Evolutionary conservation across 2,329 filamentous ascomycete genomes (phyloP), one percentile per base, ranked within the genome.

Genomic region (Paecilomyces sp.): DNA sequence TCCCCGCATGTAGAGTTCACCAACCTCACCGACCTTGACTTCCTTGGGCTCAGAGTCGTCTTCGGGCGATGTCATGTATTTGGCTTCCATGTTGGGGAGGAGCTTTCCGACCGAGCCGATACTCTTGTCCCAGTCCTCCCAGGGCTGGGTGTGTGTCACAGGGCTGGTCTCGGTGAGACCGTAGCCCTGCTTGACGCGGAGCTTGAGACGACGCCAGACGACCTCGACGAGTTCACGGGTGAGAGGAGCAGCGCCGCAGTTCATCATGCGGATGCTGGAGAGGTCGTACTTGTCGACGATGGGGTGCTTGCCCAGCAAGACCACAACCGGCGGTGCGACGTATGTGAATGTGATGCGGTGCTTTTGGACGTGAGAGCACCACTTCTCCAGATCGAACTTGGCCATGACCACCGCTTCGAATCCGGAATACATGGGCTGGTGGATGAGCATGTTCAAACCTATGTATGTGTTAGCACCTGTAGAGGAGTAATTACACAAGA

Each of bases 141-240:
- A 88, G 7, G 82, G 78, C 74, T 92, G 90, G 9, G 85, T 85
- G 66, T 91, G 88, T 0, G 90, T 90, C 1, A 86, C 88, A 0
- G 92, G 92, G 28, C 88, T 88, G 13, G 91, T 95, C 78, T 97
- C 93, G 4, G 87, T 91, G 4, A 97, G 82, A 0, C 93, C 93
- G 70, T 96, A 97, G 18, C 90, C 92, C 76, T 97, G 93, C 80
- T 96, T 97, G 62, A 96, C 86, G 1, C 88, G 88, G 22, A 95
- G 81, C 57, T 86, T 86, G 60, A 94, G 84, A 7, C 92, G 85
- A 22, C 83, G 75, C 79, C 90, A 90, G 2, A 94, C 84, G 8
- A 85, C 83, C 58, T 91, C 85, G 1, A 93, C 89, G 1, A 97
- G 83, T 63, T 96, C 91, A 33, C 81, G 79, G 0, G 91, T 93